These are phyloP conservation scores for Basidioascus undulatus DNA, from an alignment of 768 basidiomycete genomes.

Conservation along the genomic window DNA sequence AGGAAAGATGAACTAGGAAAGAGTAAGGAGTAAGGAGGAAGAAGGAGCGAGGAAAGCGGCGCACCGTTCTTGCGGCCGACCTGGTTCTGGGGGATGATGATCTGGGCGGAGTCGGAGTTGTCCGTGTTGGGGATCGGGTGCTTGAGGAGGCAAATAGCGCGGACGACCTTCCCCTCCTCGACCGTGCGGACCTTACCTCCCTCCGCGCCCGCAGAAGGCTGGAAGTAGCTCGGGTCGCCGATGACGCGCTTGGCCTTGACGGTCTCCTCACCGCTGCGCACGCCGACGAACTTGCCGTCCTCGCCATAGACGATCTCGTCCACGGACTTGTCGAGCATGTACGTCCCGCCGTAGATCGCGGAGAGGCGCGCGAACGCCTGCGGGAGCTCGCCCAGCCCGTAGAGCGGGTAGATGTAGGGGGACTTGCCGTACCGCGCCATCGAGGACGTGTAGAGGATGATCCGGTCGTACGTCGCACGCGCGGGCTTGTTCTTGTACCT, in stretches of 20 bases:
- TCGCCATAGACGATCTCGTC: constrained; percentile 67
- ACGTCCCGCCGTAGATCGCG: constrained; percentile 96
- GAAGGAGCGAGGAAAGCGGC: constrained; percentile 13
- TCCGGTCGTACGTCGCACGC: constrained; percentile 72
- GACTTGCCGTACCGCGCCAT: constrained; percentile 99
- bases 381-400: constrained; percentile 94
- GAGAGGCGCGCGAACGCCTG: constrained; percentile 95
- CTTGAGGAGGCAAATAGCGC: constrained; percentile 93
- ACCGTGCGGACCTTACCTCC: constrained; percentile 47
- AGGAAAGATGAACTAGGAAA: not conserved
- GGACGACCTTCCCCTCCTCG: constrained; percentile 79
- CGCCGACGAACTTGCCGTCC: constrained; percentile 77
- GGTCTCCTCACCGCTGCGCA: constrained; percentile 65
- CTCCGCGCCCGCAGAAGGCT: constrained; percentile 28
- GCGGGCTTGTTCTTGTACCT: constrained; percentile 89
- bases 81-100: constrained; percentile 98
- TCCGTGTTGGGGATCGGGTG: constrained; percentile 97
- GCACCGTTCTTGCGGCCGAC: constrained; percentile 73
- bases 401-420: constrained; percentile 96
- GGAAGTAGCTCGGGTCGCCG: constrained; percentile 94
- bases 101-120: constrained; percentile 79
- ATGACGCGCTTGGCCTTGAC: constrained; percentile 96
- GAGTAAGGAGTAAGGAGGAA: not conserved
- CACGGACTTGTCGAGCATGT: constrained; percentile 95
- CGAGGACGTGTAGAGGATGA: constrained; percentile 87